phyloP scores from a whole-genome alignment of 257 asterid genomes.

The Parsonsia alboflavescens region DNA sequence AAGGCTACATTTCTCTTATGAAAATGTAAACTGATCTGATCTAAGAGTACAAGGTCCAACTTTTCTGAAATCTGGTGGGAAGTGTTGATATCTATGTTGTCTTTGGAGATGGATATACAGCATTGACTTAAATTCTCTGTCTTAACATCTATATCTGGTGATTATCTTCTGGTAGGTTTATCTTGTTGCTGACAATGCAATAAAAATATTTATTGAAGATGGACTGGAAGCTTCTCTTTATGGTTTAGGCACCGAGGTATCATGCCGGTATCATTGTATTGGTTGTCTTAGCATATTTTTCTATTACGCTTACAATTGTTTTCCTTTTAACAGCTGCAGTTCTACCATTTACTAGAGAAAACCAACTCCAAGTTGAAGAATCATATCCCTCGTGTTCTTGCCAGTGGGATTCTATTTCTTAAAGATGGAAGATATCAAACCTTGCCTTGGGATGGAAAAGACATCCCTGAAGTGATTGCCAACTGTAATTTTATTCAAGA shows the following conservation, averaged over 20 bases:
- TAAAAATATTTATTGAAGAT: constrained; percentile 81
- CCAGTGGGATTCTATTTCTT: constrained; percentile 72
- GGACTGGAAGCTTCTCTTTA: constrained; percentile 81
- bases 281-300: constrained; percentile 8
- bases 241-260: constrained; percentile 94
- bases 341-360: constrained; percentile 49
- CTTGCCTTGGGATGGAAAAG: constrained; percentile 80
- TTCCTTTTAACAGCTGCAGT: constrained; percentile 61
- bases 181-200: constrained; percentile 59
- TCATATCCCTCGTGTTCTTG: constrained; percentile 66
- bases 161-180: constrained; percentile 54
- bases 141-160: background rate
- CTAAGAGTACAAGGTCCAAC: background rate
- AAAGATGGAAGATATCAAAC: constrained; percentile 60
- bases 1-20: background rate
- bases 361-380: constrained; percentile 62
- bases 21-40: background rate
- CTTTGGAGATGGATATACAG: background rate
- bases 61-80: background rate
- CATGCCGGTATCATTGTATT: constrained; percentile 11
- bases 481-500: constrained; percentile 34
- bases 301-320: constrained; percentile 11
- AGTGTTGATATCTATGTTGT: background rate
- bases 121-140: background rate
- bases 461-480: constrained; percentile 54